Percentiles rank a stretch among this genome's conserved stretches.
Conservation (phyloP, 805 yeast genomes). For the Sugiyamaella lignohabitans region DNA sequence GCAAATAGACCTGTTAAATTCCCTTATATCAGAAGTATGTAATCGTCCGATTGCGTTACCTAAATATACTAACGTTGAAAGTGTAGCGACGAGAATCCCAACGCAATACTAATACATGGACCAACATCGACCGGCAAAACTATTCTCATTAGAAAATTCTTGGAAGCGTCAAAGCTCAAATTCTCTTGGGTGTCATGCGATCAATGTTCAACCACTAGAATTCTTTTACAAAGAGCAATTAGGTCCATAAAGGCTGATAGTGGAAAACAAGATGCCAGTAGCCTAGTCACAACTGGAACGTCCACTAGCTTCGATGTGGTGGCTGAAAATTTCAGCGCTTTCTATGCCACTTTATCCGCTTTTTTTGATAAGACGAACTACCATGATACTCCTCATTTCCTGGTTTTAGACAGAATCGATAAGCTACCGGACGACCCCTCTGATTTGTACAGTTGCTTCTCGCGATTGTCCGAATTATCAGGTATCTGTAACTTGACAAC, state of each 20-base stretch:
- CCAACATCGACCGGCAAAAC: conserved; percentile 46
- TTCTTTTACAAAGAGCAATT: conserved; percentile 43
- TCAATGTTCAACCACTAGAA: conserved; percentile 42
- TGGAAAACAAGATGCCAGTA: conserved; percentile 20
- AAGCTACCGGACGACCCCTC: conserved; percentile 39
- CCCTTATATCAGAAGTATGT: conserved; percentile 17
- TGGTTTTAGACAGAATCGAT: conserved; percentile 48
- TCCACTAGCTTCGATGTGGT: conserved; percentile 22
- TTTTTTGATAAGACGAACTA: conserved; percentile 32
- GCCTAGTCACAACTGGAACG: conserved; percentile 14
- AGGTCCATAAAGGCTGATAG: conserved; percentile 35
- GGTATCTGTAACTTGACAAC: conserved; percentile 35
- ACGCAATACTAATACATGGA: conserved; percentile 43
- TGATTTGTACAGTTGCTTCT: conserved; percentile 38
- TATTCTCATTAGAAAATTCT: conserved; percentile 30
- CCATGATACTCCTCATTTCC: conserved; percentile 35
- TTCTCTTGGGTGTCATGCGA: conserved; percentile 41
- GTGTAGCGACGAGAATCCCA: conserved; percentile 24
- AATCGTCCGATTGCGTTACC: background rate
- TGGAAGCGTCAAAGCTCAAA: conserved; percentile 27
- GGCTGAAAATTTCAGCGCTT: conserved; percentile 40
- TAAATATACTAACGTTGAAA: background rate
- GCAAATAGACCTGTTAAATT: conserved; percentile 19
- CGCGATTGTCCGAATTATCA: conserved; percentile 38
- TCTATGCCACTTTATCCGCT: conserved; percentile 35